Conservation (phyloP, 139 green algal genomes). For the Astrephomene gubernaculifera region DNA sequence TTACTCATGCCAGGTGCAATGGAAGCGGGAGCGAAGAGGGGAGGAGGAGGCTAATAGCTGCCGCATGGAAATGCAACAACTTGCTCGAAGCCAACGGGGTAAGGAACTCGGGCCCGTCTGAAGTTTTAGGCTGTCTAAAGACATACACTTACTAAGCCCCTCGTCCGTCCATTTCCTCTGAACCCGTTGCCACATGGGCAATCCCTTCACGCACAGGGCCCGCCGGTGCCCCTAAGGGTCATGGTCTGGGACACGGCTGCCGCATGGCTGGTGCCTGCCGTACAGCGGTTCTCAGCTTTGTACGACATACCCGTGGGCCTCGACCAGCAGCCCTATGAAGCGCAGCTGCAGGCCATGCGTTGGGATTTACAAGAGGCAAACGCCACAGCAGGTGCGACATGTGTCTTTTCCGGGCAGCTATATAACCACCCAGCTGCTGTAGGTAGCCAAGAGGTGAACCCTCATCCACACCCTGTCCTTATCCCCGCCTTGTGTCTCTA, state of each 20-base stretch:
- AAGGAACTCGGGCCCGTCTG: not conserved
- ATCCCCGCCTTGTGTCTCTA: not conserved
- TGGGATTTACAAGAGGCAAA: not conserved
- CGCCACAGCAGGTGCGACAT: not conserved
- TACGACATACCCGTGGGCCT: slow-evolving; percentile 5
- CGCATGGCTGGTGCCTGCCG: not conserved
- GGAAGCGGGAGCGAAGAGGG: too few species aligned
- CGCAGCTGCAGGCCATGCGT: not conserved
- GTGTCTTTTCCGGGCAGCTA: not conserved
- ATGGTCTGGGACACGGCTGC: not conserved
- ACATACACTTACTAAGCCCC: too few species aligned
- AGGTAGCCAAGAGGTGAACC: not conserved
- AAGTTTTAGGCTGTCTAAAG: not conserved
- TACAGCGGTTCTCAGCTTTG: not conserved
- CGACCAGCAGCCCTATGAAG: slow-evolving; percentile 6
- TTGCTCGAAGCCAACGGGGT: not conserved
- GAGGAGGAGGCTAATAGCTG: too few species aligned
- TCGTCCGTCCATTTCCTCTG: too few species aligned
- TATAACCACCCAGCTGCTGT: not conserved
- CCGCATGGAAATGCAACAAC: too few species aligned
- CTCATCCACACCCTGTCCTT: not conserved
- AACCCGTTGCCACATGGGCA: not conserved
- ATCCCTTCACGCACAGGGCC: not conserved
- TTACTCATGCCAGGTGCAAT: too few species aligned
- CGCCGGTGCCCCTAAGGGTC: not conserved